Base-by-base conservation (phyloP, 441 rosid genomes). In the Gossypium lobatum region DNA sequence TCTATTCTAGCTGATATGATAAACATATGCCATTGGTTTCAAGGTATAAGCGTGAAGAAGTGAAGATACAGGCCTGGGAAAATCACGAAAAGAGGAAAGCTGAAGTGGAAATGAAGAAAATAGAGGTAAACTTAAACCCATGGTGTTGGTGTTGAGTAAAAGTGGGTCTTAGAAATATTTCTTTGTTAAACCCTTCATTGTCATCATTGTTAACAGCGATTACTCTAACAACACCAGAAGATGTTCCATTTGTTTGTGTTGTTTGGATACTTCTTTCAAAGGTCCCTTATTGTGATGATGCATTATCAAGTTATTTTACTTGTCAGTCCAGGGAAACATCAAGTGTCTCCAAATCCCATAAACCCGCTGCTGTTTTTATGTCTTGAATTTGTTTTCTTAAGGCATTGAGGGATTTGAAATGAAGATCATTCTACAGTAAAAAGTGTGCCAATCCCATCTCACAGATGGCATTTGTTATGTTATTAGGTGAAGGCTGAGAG, bases 31-130 rank as follows among this genome's bases (percentile, higher is more conserved):
- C 28, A 11, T 73, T 71, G 14, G 3, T 62, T 26, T 73, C 67
- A 20, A 92, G 98, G 90, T 94, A 86, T 48, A 95, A 92, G 84
- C 88, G 92, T 0, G 97, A 92, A 76, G 97, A 92, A 75, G 91
- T 93, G 83, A 94, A 89, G 85, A 94, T 94, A 72, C 95, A 89
- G 61, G 95, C 88, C 25, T 94, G 97, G 98, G 97, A 94, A 78
- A 91, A 89, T 85, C 97, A 88, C 18, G 87, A 91, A 84, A 94
- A 88, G 83, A 82, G 97, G 86, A 94, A 89, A 83, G 91, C 96
- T 0, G 98, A 94, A 77, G 84, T 88, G 91, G 91, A 89, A 77
- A 88, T 91, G 97, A 87, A 83, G 78, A 94, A 91, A 81, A 87
- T 84, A 81, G 97, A 94, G 97, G 98, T 93, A 85, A 53, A 8